Percentiles rank a stretch among this genome's conserved stretches.
phyloP scores from a whole-genome alignment of 2,329 filamentous ascomycete species.

The Ophiocordyceps polyrhachis-furcata region DNA sequence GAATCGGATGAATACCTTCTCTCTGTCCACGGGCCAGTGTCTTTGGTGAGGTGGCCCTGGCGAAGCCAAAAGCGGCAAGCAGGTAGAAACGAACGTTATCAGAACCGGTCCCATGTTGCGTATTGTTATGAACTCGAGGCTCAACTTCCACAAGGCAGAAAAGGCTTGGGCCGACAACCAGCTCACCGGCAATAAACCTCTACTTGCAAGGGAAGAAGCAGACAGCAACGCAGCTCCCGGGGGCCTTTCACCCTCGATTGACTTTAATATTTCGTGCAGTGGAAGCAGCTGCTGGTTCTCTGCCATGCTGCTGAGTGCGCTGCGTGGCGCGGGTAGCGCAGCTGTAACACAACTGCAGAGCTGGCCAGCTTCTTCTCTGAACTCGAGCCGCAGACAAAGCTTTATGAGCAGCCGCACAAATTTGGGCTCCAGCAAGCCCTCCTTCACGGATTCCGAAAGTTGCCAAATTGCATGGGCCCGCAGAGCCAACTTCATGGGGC shows the following conservation, averaged over 20 bases:
- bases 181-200: slow-evolving; percentile 5
- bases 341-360: slow-evolving; percentile 7
- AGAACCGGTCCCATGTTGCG: slow-evolving; percentile 6
- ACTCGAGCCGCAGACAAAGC: slow-evolving; percentile 11
- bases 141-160: slow-evolving; percentile 8
- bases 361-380: slow-evolving; percentile 10
- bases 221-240: slow-evolving; percentile 7
- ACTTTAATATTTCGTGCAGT: slow-evolving; percentile 6
- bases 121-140: slow-evolving; percentile 8
- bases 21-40: slow-evolving; percentile 3
- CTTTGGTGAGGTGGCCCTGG: slow-evolving; percentile 1
- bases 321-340: slow-evolving; percentile 5
- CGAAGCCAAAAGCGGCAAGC: slow-evolving; percentile 8
- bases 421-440: slow-evolving; percentile 12
- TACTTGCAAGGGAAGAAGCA: slow-evolving; percentile 7
- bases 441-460: slow-evolving; percentile 11
- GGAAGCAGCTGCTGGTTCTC: slow-evolving; percentile 7
- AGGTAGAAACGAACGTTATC: slow-evolving; percentile 8
- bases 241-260: slow-evolving; percentile 1
- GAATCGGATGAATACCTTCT: slow-evolving; percentile 12
- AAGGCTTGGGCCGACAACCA: slow-evolving; percentile 11
- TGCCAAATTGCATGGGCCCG: slow-evolving; percentile 13
- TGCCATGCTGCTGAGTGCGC: slow-evolving; percentile 3
- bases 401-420: slow-evolving; percentile 11
- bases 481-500: slow-evolving; percentile 14